Evolutionary conservation across 2,329 filamentous ascomycete species (phyloP).

Genomic region (Calonectria naviculata): DNA sequence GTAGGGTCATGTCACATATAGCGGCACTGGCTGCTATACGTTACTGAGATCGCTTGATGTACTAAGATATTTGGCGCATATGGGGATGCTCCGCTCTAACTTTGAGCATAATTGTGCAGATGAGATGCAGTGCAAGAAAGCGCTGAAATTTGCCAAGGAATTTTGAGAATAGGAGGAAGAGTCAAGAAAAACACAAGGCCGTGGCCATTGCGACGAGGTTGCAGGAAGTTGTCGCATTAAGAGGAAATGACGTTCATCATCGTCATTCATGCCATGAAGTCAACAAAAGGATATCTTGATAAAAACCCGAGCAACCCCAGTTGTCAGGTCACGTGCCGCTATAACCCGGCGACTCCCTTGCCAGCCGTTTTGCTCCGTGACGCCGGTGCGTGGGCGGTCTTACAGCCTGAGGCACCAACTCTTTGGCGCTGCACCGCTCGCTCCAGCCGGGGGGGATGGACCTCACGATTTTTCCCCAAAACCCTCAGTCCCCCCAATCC

Average conservation of each 20-base stretch:
- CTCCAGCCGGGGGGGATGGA: slow-evolving; percentile 41
- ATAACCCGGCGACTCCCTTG: neutral
- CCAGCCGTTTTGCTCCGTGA: slow-evolving; percentile 27
- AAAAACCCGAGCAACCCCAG: neutral
- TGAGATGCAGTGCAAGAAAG: neutral
- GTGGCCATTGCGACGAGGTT: neutral
- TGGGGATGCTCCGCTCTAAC: neutral
- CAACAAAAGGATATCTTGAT: neutral
- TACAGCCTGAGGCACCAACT: slow-evolving; percentile 41
- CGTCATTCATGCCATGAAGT: neutral
- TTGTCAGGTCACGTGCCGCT: slow-evolving; percentile 19
- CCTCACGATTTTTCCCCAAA: slow-evolving; percentile 59
- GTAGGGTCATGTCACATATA: slow-evolving; percentile 1
- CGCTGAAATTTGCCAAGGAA: neutral
- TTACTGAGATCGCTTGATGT: neutral
- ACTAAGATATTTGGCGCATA: neutral
- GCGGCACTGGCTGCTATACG: neutral
- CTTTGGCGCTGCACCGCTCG: slow-evolving; percentile 30
- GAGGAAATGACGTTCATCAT: neutral
- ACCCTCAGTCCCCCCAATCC: slow-evolving; percentile 50
- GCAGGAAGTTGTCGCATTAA: neutral
- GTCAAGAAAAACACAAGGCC: neutral
- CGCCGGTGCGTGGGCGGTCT: neutral
- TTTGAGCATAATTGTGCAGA: neutral
- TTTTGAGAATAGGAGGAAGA: neutral